A percentile compares a stretch with the other conserved stretches of the same genome.
These are phyloP conservation scores for Exophiala phaeomuriformis DNA, from an alignment of 2,329 filamentous ascomycete species.

Conservation along the genomic window DNA sequence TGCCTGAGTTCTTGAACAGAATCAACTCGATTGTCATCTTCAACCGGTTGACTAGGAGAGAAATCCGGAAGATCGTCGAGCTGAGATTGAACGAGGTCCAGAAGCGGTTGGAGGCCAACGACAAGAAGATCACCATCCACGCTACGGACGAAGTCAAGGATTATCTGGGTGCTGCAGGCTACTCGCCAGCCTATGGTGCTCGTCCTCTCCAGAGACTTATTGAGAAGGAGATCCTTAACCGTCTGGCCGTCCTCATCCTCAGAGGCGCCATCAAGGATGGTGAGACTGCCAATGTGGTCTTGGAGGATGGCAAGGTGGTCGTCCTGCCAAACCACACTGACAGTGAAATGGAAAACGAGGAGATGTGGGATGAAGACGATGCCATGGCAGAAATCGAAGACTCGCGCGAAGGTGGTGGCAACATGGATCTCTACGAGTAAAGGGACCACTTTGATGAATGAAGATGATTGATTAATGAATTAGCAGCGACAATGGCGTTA, in stretches of 20 bases:
- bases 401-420: conserved; percentile 31
- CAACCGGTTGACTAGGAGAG: conserved; percentile 81
- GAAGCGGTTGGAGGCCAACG: conserved; percentile 77
- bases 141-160: conserved; percentile 81
- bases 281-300: conserved; percentile 69
- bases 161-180: conserved; percentile 83
- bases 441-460: not conserved
- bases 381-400: conserved; percentile 64
- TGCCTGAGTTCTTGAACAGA: conserved; percentile 97
- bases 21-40: conserved; percentile 97
- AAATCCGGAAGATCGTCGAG: conserved; percentile 95
- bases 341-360: conserved; percentile 55
- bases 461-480: not conserved
- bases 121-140: conserved; percentile 76
- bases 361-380: conserved; percentile 72
- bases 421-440: conserved; percentile 59
- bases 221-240: conserved; percentile 94
- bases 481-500: not conserved
- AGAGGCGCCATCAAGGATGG: conserved; percentile 78
- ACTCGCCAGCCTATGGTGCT: conserved; percentile 92
- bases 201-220: conserved; percentile 82
- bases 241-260: conserved; percentile 82
- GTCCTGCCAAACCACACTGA: conserved; percentile 71
- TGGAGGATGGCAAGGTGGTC: conserved; percentile 67
- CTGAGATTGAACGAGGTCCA: conserved; percentile 82